phyloP scores from a whole-genome alignment of 768 basidiomycete genomes.

The Candolleomyces aberdarensis region DNA sequence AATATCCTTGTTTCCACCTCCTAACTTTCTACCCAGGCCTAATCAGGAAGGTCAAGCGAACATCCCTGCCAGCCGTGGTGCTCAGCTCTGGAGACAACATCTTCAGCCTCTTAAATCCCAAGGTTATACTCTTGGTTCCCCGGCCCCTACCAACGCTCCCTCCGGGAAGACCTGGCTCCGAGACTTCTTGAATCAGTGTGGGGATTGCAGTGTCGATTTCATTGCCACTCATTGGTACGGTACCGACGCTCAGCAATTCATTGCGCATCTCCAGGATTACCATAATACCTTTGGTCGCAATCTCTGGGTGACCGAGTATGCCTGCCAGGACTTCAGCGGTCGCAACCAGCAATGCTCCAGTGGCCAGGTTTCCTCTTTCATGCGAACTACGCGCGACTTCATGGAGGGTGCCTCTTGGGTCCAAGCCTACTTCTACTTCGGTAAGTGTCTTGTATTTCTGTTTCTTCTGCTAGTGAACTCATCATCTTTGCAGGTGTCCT shows the following conservation, averaged over 20 bases:
- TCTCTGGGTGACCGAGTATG: conserved; percentile 71
- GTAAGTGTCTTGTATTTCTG: conserved; percentile 33
- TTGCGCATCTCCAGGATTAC: conserved; percentile 46
- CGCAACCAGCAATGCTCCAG: conserved; percentile 40
- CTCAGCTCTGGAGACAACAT: conserved; percentile 55
- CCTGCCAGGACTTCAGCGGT: conserved; percentile 62
- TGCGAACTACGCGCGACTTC: conserved; percentile 38
- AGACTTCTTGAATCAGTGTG: conserved; percentile 53
- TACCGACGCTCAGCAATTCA: conserved; percentile 42
- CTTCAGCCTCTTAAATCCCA: conserved; percentile 52
- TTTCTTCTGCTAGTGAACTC: background rate
- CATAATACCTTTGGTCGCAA: conserved; percentile 39
- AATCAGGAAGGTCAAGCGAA: conserved; percentile 62
- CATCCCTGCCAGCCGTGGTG: conserved; percentile 41
- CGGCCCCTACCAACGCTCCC: conserved; percentile 63
- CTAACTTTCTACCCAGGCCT: conserved; percentile 45
- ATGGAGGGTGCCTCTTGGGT: conserved; percentile 45
- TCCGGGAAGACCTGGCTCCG: conserved; percentile 63
- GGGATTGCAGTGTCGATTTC: conserved; percentile 48
- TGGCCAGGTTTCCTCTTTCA: conserved; percentile 47
- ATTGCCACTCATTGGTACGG: conserved; percentile 65
- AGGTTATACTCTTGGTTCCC: conserved; percentile 61
- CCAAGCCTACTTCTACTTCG: conserved; percentile 51
- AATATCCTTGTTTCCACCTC: no score
- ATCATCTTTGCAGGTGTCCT: conserved; percentile 43